These are phyloP conservation scores for Quercus aquifolioides DNA, from an alignment of 306 rosid genomes.

Conservation along the genomic window DNA sequence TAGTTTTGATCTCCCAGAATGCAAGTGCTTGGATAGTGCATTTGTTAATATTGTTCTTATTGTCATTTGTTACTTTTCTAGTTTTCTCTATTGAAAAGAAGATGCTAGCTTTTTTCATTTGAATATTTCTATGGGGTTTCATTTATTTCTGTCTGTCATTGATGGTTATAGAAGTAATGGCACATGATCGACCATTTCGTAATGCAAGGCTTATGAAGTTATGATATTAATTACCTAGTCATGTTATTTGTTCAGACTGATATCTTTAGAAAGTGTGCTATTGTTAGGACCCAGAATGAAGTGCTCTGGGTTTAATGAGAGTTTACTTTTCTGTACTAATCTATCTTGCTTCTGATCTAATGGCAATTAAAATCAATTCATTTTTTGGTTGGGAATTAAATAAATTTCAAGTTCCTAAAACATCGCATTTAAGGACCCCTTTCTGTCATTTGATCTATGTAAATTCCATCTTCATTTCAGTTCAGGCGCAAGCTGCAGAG, in stretches of 20 bases:
- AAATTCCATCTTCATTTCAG: slow-evolving; percentile 38
- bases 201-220: background rate
- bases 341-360: background rate
- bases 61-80: background rate
- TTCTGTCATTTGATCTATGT: slow-evolving; percentile 18
- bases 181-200: background rate
- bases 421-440: slow-evolving; percentile 3
- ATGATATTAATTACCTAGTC: background rate
- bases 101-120: background rate
- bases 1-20: background rate
- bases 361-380: background rate
- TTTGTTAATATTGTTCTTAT: background rate
- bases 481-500: slow-evolving; percentile 70
- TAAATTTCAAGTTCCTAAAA: background rate
- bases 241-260: background rate
- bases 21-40: background rate
- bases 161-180: background rate
- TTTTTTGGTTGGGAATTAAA: background rate
- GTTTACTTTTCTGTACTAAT: background rate
- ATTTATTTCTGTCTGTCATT: background rate
- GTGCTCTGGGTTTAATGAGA: background rate
- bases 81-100: background rate
- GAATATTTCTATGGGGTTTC: background rate
- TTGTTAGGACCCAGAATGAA: background rate
- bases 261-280: background rate